These are phyloP conservation scores for Monilinia fructicola DNA, from an alignment of 2,329 filamentous ascomycete genomes.

Conservation along the genomic window DNA sequence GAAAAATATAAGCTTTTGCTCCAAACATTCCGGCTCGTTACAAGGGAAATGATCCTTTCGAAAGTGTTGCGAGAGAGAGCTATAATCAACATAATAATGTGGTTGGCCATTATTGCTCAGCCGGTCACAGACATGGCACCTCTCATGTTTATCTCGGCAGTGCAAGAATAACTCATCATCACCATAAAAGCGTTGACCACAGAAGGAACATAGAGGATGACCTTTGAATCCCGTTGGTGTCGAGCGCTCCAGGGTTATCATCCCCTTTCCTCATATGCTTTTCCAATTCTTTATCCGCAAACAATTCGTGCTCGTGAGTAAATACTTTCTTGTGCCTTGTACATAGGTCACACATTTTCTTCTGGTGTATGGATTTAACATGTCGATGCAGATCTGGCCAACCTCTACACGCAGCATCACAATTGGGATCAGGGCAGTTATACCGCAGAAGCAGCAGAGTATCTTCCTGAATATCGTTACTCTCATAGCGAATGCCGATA, in stretches of 20 bases:
- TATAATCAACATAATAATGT: slow-evolving; percentile 89
- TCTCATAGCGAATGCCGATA: slow-evolving; percentile 88
- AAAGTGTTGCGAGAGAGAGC: slow-evolving; percentile 84
- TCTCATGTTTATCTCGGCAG: slow-evolving; percentile 90
- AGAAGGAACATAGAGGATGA: slow-evolving; percentile 93
- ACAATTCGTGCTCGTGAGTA: slow-evolving; percentile 94
- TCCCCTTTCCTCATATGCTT: slow-evolving; percentile 90
- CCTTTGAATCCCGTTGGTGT: slow-evolving; percentile 96
- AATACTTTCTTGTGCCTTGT: slow-evolving; percentile 97
- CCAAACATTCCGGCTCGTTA: slow-evolving; percentile 79
- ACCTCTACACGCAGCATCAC: slow-evolving; percentile 79
- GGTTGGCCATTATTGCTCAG: slow-evolving; percentile 52
- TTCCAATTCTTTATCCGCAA: slow-evolving; percentile 75
- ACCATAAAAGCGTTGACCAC: slow-evolving; percentile 87
- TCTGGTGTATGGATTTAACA: slow-evolving; percentile 77
- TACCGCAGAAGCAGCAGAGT: slow-evolving; percentile 85
- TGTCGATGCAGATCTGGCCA: slow-evolving; percentile 80
- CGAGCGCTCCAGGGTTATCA: slow-evolving; percentile 81
- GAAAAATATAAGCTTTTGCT: slow-evolving; percentile 98
- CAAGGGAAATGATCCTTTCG: slow-evolving; percentile 84
- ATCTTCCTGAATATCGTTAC: slow-evolving; percentile 85
- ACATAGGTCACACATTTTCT: slow-evolving; percentile 89
- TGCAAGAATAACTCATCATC: slow-evolving; percentile 93
- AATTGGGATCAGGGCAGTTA: slow-evolving; percentile 86
- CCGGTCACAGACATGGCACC: slow-evolving; percentile 90